A percentile compares a stretch with the other conserved stretches of the same genome.
phyloP scores from a whole-genome alignment of 2,329 filamentous ascomycete species.

The Helicocarpus griseus region DNA sequence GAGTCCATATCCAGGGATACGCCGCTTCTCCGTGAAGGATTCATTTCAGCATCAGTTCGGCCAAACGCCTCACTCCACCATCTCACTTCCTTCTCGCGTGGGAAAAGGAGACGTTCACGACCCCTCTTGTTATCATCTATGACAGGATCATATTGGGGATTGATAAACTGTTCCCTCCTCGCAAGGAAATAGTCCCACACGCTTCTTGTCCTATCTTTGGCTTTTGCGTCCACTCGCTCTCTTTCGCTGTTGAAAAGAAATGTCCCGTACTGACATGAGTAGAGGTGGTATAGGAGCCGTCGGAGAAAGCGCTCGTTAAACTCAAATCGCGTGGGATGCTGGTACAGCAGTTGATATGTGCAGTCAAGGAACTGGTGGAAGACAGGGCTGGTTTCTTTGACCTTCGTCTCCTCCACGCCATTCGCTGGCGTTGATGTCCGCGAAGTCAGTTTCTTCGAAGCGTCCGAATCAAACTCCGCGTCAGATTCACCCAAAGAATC shows the following conservation, averaged over 20 bases:
- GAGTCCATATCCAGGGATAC: slow-evolving; percentile 26
- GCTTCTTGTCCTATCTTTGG: slow-evolving; percentile 64
- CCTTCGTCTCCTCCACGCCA: slow-evolving; percentile 59
- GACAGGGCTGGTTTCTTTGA: slow-evolving; percentile 85
- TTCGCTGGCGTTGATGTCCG: slow-evolving; percentile 28
- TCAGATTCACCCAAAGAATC: slow-evolving; percentile 56
- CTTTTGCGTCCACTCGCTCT: slow-evolving; percentile 62
- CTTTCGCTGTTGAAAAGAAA: slow-evolving; percentile 95
- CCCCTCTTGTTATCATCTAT: slow-evolving; percentile 72
- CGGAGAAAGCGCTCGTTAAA: slow-evolving; percentile 92
- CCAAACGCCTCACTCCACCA: slow-evolving; percentile 94
- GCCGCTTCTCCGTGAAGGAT: slow-evolving; percentile 50
- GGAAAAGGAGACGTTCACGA: slow-evolving; percentile 75
- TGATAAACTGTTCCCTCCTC: slow-evolving; percentile 69
- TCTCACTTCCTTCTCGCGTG: slow-evolving; percentile 63
- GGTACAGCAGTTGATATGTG: slow-evolving; percentile 78
- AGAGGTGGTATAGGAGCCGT: slow-evolving; percentile 81
- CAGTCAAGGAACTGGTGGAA: slow-evolving; percentile 98
- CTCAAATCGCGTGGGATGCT: slow-evolving; percentile 82
- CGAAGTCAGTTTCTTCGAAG: slow-evolving; percentile 26
- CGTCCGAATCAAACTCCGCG: slow-evolving; percentile 42
- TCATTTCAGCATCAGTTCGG: slow-evolving; percentile 86
- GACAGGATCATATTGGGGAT: slow-evolving; percentile 63
- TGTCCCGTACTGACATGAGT: slow-evolving; percentile 93
- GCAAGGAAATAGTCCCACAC: slow-evolving; percentile 96